These are phyloP conservation scores for Talaromyces sp. DNA, from an alignment of 2,329 filamentous ascomycete genomes.

Conservation along the genomic window DNA sequence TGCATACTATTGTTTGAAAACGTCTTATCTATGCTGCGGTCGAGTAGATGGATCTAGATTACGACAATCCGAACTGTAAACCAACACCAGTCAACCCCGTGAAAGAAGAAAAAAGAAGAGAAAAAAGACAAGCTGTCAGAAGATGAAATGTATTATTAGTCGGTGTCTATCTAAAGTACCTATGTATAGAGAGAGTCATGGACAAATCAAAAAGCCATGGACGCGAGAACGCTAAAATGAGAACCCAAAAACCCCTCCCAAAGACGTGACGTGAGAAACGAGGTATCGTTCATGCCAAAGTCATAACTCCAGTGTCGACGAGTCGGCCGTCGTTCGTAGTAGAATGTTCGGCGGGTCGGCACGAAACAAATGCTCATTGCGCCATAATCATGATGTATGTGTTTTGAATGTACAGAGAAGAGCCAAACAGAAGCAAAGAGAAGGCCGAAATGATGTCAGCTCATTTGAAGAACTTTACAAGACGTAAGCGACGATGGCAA, in stretches of 20 bases:
- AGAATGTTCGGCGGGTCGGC: background rate
- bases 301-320: slow-evolving; percentile 5
- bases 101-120: too few species aligned
- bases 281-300: background rate
- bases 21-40: background rate
- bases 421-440: background rate
- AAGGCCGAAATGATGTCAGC: background rate
- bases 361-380: slow-evolving; percentile 7
- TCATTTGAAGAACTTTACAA: slow-evolving; percentile 4
- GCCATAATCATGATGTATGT: slow-evolving; percentile 11
- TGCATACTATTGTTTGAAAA: background rate
- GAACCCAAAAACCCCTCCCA: background rate
- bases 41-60: background rate
- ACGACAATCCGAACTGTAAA: background rate
- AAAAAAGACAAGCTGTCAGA: background rate
- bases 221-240: background rate
- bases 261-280: background rate
- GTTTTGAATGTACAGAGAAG: slow-evolving; percentile 1
- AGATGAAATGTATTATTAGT: background rate
- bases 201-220: background rate
- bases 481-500: slow-evolving; percentile 17
- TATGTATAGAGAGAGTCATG: background rate
- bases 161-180: slow-evolving; percentile 2
- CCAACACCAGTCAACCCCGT: background rate
- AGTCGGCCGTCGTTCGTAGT: background rate